Conservation (phyloP, 2,329 filamentous ascomycete genomes). For the Aureobasidium pullulans region DNA sequence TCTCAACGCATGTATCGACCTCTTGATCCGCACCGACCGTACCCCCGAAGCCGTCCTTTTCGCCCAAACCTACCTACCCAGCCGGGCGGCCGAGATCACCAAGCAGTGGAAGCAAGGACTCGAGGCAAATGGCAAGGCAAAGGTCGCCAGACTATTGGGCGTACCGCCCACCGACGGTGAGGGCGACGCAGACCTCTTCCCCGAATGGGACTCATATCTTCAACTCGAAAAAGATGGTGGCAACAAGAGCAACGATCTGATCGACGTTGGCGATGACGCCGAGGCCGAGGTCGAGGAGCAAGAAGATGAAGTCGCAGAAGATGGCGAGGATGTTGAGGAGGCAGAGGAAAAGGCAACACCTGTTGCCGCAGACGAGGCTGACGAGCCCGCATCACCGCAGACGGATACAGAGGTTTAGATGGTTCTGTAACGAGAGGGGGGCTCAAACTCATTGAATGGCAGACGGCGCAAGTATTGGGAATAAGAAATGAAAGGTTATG, state of each 20-base stretch:
- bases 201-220: conserved; percentile 91
- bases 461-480: background rate
- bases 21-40: conserved; percentile 71
- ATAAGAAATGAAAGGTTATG: conserved; percentile 4
- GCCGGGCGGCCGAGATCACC: conserved; percentile 59
- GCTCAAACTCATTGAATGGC: background rate
- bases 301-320: conserved; percentile 14
- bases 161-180: conserved; percentile 61
- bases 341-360: conserved; percentile 8
- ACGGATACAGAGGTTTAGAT: conserved; percentile 15
- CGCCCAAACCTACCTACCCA: conserved; percentile 92
- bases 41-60: conserved; percentile 83
- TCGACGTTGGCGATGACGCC: conserved; percentile 27
- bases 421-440: background rate
- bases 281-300: conserved; percentile 12
- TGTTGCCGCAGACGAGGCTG: conserved; percentile 6
- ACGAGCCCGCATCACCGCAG: conserved; percentile 14
- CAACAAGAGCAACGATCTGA: conserved; percentile 32
- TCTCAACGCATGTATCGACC: conserved; percentile 69
- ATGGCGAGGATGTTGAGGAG: conserved; percentile 15
- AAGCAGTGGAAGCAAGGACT: conserved; percentile 74
- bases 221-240: conserved; percentile 68
- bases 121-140: conserved; percentile 77
- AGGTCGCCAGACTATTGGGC: conserved; percentile 76
- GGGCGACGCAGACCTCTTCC: conserved; percentile 74